A percentile compares a stretch with the other conserved stretches of the same genome.
phyloP scores from a whole-genome alignment of 768 basidiomycete genomes.

The Pleurotus salmoneostramineus region DNA sequence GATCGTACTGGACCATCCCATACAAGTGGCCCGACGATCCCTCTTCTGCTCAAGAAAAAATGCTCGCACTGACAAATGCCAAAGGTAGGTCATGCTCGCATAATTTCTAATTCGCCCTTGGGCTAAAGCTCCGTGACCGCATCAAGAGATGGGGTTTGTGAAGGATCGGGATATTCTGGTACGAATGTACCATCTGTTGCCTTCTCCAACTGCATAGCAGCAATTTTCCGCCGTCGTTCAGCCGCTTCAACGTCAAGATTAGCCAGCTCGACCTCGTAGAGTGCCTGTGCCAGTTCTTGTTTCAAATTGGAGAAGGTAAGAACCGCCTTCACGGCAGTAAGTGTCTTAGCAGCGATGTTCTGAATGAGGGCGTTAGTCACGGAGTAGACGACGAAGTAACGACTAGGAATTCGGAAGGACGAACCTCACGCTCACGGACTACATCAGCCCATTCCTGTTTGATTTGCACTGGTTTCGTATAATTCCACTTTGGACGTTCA shows the following conservation, averaged over 20 bases:
- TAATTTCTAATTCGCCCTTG: no score
- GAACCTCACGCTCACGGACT: slow-evolving; percentile 1
- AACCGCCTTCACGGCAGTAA: slow-evolving; percentile 34
- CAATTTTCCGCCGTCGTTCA: slow-evolving; percentile 53
- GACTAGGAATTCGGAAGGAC: background rate
- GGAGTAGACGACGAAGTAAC: background rate
- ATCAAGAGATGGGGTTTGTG: background rate
- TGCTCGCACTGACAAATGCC: no score
- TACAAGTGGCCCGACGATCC: no score
- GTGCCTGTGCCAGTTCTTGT: slow-evolving; percentile 32
- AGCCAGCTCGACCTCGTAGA: slow-evolving; percentile 60
- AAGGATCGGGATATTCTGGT: background rate
- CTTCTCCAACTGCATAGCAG: slow-evolving; percentile 56
- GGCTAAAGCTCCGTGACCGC: background rate
- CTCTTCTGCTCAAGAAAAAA: no score
- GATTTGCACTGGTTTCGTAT: slow-evolving; percentile 15
- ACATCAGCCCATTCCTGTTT: background rate
- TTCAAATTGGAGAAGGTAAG: slow-evolving; percentile 31
- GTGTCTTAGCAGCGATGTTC: slow-evolving; percentile 29
- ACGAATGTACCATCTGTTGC: slow-evolving; percentile 23
- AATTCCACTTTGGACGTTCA: slow-evolving; percentile 21
- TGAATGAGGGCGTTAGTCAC: background rate
- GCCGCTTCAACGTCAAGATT: slow-evolving; percentile 57
- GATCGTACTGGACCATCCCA: no score
- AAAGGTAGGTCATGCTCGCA: no score